Evolutionary conservation across 495 filamentous ascomycete genomes (phyloP), one percentile per base, ranked within the genome.

Genomic region (Eremomyces bilateralis): DNA sequence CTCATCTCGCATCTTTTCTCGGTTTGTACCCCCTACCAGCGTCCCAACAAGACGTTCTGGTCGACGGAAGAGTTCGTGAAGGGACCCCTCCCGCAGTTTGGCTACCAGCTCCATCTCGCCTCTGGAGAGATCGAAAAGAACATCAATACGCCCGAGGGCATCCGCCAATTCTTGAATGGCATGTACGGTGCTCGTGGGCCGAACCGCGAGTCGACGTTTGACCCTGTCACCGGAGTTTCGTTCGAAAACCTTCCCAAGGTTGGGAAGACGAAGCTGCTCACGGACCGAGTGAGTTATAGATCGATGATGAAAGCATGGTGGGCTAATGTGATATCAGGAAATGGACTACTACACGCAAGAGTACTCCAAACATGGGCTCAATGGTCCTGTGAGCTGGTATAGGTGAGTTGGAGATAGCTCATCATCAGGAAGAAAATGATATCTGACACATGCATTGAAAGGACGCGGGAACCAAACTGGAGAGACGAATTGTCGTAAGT

Each of bases 391-490:
- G 69, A 76, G n/a, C n/a, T n/a, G n/a, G n/a, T n/a, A n/a, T n/a
- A n/a, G n/a, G n/a, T n/a, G n/a, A n/a, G n/a, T n/a, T n/a, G n/a
- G n/a, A 48, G 61, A n/a, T 21, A 29, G 22, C 19, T 18, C 15
- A 4, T 25, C 17, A 17, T 36, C 13, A 17, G 5, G 11, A 10
- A 17, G 22, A 20, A 17, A 27, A 36, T 27, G 29, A 41, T 20
- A 15, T 22, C 40, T 45, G 20, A 44, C 36, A 20, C 13, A 29
- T 28, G 21, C 30, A 73, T 69, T 71, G 34, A 73, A 83, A n/a
- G n/a, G n/a, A n/a, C n/a, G n/a, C 44, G 94, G 83, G 81, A 94
- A 95, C 52, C 65, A 76, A 12, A 76, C 69, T 2, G 51, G 60
- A 1, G 47, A 69, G 49, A 50, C 75, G 35, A 93, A 93, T 49